Evolutionary conservation across 2,329 filamentous ascomycete genomes (phyloP).

Genomic region (Leptographium galeiforme): DNA sequence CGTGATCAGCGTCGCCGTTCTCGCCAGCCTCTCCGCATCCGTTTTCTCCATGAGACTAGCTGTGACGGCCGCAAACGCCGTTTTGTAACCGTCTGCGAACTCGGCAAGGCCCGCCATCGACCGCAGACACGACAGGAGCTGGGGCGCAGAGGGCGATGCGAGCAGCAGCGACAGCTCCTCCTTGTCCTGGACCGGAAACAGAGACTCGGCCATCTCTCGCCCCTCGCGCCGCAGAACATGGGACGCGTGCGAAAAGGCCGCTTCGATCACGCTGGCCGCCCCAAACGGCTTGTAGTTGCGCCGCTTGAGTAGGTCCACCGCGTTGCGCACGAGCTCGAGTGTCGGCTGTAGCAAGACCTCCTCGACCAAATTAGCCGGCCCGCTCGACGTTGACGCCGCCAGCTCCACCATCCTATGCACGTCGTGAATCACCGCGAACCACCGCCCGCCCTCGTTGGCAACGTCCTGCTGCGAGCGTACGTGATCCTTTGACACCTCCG

Average conservation of each 20-base stretch:
- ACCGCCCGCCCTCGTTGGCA: slow-evolving; percentile 51
- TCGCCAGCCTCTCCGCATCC: slow-evolving; percentile 17
- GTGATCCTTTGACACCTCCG: slow-evolving; percentile 70
- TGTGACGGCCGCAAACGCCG: slow-evolving; percentile 20
- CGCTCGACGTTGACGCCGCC: slow-evolving; percentile 8
- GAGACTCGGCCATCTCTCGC: slow-evolving; percentile 23
- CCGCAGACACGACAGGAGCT: slow-evolving; percentile 53
- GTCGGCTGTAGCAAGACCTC: slow-evolving; percentile 15
- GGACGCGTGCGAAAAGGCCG: slow-evolving; percentile 25
- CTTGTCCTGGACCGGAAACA: slow-evolving; percentile 36
- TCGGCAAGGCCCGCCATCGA: slow-evolving; percentile 32
- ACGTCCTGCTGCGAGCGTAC: slow-evolving; percentile 57
- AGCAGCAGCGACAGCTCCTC: slow-evolving; percentile 46
- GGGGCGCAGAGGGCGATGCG: slow-evolving; percentile 52
- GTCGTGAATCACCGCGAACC: slow-evolving; percentile 44
- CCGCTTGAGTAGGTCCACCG: slow-evolving; percentile 29
- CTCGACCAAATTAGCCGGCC: slow-evolving; percentile 8
- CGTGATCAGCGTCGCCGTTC: slow-evolving; percentile 23
- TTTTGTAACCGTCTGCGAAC: slow-evolving; percentile 22
- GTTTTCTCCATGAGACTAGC: slow-evolving; percentile 23
- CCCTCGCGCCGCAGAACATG: slow-evolving; percentile 24
- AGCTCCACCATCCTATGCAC: slow-evolving; percentile 19
- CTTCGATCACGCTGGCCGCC: slow-evolving; percentile 32
- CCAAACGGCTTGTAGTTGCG: slow-evolving; percentile 46
- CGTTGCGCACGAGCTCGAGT: slow-evolving; percentile 17